Base-by-base conservation (phyloP, 2,329 filamentous ascomycete genomes). In the Mariannaea elegans region DNA sequence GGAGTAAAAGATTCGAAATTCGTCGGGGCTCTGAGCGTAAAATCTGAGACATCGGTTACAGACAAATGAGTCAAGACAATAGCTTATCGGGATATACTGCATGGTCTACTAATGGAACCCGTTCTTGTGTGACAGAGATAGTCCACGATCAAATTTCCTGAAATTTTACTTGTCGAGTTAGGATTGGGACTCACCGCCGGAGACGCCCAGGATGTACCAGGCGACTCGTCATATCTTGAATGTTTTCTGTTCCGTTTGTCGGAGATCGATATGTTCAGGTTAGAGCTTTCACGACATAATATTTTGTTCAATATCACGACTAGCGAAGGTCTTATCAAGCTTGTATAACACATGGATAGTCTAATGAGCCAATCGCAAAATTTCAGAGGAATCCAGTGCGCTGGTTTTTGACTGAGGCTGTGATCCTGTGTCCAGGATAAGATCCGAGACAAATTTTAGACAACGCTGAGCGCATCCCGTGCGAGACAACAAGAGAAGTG, bases 21-120 rank as follows among this genome's bases (percentile, higher is more conserved):
- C 36, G 31, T 38, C 45, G 21, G 36, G 45, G 44, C 27, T 12
- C 46, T 24, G 41, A 27, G 47, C n/a, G 34, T n/a, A 39, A 41
- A 45, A 41, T 41, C 39, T 59, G 36, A 59, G 56, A 59, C 56
- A 54, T 42, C 48, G 53, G 44, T 38, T 36, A 27, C 32, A 21
- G 31, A 21, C 39, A 19, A 24, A 34, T 39, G 49, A 48, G 36
- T 54, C 34, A 31, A 59, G 36, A 49, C 56, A 57, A 42, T 19
- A 36, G 41, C 36, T 54, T 59, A 49, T 49, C 49, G 51, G 27
- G 29, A 36, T 32, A 52, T 34, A 34, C 6, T 32, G 23, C 27
- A 38, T 38, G 46, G 36, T 44, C 45, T 29, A 36, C 36, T 29
- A 48, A 44, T 48, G 18, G 36, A 29, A 21, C 49, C 49, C 29